Conservation (phyloP, 768 basidiomycete species). For the Russula sp. region DNA sequence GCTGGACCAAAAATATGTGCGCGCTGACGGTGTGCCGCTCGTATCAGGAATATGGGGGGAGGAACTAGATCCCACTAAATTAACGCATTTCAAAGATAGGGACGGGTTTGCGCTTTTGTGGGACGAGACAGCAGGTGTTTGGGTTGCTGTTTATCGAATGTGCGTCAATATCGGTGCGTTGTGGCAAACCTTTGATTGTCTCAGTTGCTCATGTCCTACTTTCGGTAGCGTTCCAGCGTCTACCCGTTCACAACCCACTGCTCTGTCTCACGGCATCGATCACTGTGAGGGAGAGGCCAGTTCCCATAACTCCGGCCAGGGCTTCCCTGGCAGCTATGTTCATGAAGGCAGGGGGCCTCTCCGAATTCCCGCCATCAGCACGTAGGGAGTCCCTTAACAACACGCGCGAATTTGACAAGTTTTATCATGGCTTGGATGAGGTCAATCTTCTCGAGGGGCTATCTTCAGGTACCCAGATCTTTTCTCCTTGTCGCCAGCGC, state of each 20-base stretch:
- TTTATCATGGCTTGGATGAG: conserved; percentile 50
- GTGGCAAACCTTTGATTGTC: background rate
- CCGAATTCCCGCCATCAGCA: conserved; percentile 29
- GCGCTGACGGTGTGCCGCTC: conserved; percentile 69
- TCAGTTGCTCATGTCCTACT: background rate
- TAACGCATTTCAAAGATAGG: conserved; percentile 19
- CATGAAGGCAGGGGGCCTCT: conserved; percentile 27
- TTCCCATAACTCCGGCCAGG: conserved; percentile 38
- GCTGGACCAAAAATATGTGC: conserved; percentile 68
- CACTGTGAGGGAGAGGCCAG: conserved; percentile 78
- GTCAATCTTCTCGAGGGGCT: conserved; percentile 64
- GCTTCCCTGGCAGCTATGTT: conserved; percentile 31
- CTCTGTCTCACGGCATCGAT: conserved; percentile 78
- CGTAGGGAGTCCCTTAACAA: conserved; percentile 24
- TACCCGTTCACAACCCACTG: conserved; percentile 63
- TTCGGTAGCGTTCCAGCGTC: conserved; percentile 40
- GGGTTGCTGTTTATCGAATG: conserved; percentile 78
- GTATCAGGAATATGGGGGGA: conserved; percentile 73
- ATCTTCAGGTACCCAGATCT: conserved; percentile 38
- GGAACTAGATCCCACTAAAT: conserved; percentile 34
- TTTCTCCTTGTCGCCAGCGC: background rate
- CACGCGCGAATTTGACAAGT: conserved; percentile 34
- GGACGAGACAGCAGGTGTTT: conserved; percentile 49
- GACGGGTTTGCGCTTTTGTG: conserved; percentile 63
- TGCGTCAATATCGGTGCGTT: conserved; percentile 72